Evolutionary conservation across 192 early-diverging fungal genomes (phyloP).

Genomic region (Linnemannia zychae): DNA sequence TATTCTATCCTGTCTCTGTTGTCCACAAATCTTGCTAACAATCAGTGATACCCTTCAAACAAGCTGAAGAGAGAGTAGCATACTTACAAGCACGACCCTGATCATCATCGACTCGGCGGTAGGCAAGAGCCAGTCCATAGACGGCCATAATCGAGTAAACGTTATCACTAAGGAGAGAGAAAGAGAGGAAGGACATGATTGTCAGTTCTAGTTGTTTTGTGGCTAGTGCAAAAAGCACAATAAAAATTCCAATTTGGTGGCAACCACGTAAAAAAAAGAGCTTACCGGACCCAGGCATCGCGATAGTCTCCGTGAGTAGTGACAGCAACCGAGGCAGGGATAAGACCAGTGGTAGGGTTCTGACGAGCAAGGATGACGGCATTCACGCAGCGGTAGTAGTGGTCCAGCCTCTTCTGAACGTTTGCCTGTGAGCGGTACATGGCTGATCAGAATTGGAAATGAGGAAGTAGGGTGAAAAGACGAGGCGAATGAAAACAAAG

Average conservation of each 20-base stretch:
- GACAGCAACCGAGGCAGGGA: constrained; percentile 89
- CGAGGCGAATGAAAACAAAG: not conserved
- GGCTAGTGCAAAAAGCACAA: not conserved
- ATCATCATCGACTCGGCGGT: constrained; percentile 88
- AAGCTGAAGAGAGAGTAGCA: not conserved
- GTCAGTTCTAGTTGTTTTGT: not conserved
- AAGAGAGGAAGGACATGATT: not conserved
- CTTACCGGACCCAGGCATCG: constrained; percentile 91
- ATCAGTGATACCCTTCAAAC: too few species aligned
- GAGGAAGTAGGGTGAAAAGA: not conserved
- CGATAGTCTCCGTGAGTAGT: constrained; percentile 89
- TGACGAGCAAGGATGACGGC: constrained; percentile 84
- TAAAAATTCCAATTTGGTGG: not conserved
- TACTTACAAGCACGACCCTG: constrained; percentile 84
- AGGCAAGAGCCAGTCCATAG: constrained; percentile 87
- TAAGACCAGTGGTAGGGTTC: constrained; percentile 86
- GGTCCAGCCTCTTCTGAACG: constrained; percentile 70
- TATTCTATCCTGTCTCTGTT: not conserved
- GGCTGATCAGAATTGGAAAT: not conserved
- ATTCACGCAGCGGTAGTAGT: constrained; percentile 81
- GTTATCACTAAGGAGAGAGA: constrained; percentile 74
- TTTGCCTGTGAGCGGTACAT: constrained; percentile 50
- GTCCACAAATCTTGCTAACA: not conserved
- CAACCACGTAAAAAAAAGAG: not conserved
- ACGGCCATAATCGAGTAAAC: constrained; percentile 90